Base-by-base conservation (phyloP, 208 protist species). In the Wallacemonas sp. region DNA sequence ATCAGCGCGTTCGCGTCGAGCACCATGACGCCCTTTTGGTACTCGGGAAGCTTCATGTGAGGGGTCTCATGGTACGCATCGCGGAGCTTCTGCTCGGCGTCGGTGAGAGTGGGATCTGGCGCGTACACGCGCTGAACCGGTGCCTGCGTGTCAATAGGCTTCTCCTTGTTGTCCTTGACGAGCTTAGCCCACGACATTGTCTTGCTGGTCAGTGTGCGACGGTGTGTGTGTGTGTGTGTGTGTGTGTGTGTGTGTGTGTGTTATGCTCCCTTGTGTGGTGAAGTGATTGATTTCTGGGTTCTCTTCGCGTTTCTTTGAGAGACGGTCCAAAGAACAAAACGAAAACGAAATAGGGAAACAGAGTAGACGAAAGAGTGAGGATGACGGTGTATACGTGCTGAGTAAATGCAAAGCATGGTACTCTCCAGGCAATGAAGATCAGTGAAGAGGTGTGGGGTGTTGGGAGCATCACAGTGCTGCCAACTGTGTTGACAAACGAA, bases 1-100 rank as follows among this genome's bases (percentile, higher is more conserved):
- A 96, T 93, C 41, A 96, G 82, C 20, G 91, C 91, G 57, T 96
- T 96, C 4, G 91, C 87, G 64, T 96, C 91, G 20, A 96, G 74
- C 20, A 96, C 75, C 16, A 96, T 76, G 14, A 92, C 81, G 10
- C 86, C 91, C 45, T 92, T 91, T 14, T 44, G 42, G 70, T 77
- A 92, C 8, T 63, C 50, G 25, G 90, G 90, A 3, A 93, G 74
- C 38, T 67, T 76, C 23, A 84, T 49, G 16, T 44, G 42, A 2
- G 41, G 70, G 2, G 71, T 81, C 22, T 75, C 66, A 48, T 81
- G 72, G 22, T 57, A 66, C 3, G 54, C 57, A 57, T 80, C 83
- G 14, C 57, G 49, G 29, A 87, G 67, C 32, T 57, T 65, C 31
- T 65, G 67, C 45, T 81, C 71, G 0, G 42, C 59, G 5, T 73